Evolutionary conservation across 2,329 filamentous ascomycete species (phyloP), one percentile per base, ranked within the genome.

Genomic region (Cryphonectria naterciae): DNA sequence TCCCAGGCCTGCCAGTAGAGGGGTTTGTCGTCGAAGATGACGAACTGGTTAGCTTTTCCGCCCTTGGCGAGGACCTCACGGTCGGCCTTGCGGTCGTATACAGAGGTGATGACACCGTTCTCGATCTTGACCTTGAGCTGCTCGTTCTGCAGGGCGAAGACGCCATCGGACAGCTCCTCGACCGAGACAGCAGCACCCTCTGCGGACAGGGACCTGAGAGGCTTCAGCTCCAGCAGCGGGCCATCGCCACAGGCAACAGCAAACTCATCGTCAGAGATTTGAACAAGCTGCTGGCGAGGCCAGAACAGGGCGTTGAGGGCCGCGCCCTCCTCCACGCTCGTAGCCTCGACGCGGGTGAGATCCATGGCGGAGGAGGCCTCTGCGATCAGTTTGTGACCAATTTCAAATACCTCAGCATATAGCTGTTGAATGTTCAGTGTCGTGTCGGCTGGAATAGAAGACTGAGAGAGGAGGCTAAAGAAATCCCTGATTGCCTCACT

Each of bases 1-100:
- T 99, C 95, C 95, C 95, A 97, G 2, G 94, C 95, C 82, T 98
- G 93, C 95, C 94, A 98, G 84, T 97, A 97, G 35, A 98, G 87
- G 32, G 95, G 95, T 82, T 98, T 98, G 82, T 99, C 96, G 78
- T 99, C 96, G 77, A 97, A 98, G 35, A 98, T 90, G 74, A 98
- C 95, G 66, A 96, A 89, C 78, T 98, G 94, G 75, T 97, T 97
- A 35, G 92, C 95, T 79, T 95, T 95, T 35, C 88, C 87, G 52
- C 88, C 89, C 75, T 87, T 83, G 3, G 93, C 87, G 65, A 99
- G 88, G 28, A 97, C 82, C 79, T 99, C 94, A 67, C 95, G 91
- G 37, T 92, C 85, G 13, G 88, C 89, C 61, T 85, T 81, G 56
- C 90, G 85, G 80, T 98, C 96, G 77, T 92, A 91, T 1, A 99